Conservation (phyloP, 2,329 filamentous ascomycete species). For the Pseudogymnoascus destructans region DNA sequence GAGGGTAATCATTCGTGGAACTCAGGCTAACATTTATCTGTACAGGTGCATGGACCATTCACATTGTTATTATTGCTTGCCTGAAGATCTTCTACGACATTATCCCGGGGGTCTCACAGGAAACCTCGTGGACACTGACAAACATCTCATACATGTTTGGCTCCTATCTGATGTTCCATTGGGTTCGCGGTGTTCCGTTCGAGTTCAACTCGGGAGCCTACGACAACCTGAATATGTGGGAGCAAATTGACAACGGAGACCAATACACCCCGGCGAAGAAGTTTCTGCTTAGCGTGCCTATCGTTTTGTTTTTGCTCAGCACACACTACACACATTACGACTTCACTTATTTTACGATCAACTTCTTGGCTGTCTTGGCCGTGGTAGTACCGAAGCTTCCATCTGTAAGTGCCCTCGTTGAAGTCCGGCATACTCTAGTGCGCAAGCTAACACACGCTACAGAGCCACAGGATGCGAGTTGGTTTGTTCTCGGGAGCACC, state of each 20-base stretch:
- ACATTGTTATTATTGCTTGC: constrained; percentile 79
- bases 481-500: constrained; percentile 58
- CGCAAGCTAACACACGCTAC: constrained; percentile 21
- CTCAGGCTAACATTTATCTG: neutral
- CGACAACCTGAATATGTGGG: constrained; percentile 99
- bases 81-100: constrained; percentile 97
- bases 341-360: constrained; percentile 91
- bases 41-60: constrained; percentile 91
- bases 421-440: neutral
- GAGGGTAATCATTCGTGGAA: neutral
- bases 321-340: constrained; percentile 99
- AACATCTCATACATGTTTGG: constrained; percentile 99
- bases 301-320: constrained; percentile 87
- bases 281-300: constrained; percentile 87
- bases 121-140: constrained; percentile 96
- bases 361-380: constrained; percentile 80
- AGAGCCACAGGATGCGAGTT: constrained; percentile 70
- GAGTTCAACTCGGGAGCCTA: constrained; percentile 98
- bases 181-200: constrained; percentile 92
- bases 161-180: constrained; percentile 99
- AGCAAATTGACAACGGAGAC: constrained; percentile 97
- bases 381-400: constrained; percentile 96
- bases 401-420: constrained; percentile 48
- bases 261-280: constrained; percentile 99
- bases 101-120: constrained; percentile 88